Base-by-base conservation (phyloP, 768 basidiomycete species). In the Leccinum rimulosum region DNA sequence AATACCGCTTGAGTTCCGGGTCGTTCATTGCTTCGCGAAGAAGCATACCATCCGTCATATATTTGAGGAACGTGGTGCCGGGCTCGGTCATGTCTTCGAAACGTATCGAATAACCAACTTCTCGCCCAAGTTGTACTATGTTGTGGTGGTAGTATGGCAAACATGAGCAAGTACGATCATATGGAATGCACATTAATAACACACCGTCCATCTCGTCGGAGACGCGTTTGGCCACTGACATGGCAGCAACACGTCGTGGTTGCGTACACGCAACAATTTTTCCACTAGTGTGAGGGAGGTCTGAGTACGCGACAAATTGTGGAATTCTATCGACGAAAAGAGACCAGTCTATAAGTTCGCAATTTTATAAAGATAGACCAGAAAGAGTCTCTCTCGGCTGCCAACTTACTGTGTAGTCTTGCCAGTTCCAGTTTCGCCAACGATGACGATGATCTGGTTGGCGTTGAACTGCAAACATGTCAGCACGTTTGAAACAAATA, bases 11-110 rank as follows among this genome's bases (percentile, higher is more conserved):
- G 40, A 98, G 83, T 19, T 84, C 82, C 9, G 93, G 90, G 74
- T 98, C 96, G 74, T 95, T 93, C 95, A 98, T 99, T 5, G 94
- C 95, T 77, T 97, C 95, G 19, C 95, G 87, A n/a, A 96, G 84
- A 56, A 93, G 86, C 95, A 98, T 97, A 83, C 96, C 97, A 66
- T 99, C 97, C 15, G 97, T 99, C 95, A 98, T 97, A 78, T 99
- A 98, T 73, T 97, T 98, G 63, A 99, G 80, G 75, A 99, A 97
- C 0, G 97, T 98, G 78, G 65, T 92, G 83, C 47, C 96, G 90
- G 91, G 94, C 89, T 73, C 73, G 12, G 72, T 73, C 72, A 73
- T 74, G 72, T 98, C 97, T 74, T 99, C 96, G 73, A 98, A 99
- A 72, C 96, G 93, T 68, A 98, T 98, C 4, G 93, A 93, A 75